Evolutionary conservation across 768 basidiomycete genomes (phyloP).

Genomic region (Erythrobasidium yunnanense): DNA sequence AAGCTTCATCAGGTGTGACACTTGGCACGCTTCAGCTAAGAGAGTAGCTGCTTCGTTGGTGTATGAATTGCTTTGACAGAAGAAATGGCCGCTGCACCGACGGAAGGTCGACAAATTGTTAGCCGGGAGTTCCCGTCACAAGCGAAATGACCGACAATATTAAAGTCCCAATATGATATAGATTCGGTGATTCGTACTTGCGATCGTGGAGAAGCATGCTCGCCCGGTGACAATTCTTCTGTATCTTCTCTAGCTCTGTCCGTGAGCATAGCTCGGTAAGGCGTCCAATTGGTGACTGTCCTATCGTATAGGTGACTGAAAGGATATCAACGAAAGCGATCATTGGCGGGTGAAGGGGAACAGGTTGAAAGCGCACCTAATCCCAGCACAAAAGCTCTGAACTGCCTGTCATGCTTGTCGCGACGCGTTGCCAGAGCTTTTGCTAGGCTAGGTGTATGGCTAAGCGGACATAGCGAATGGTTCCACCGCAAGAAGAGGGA

Average conservation of each 20-base stretch:
- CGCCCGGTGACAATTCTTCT: slow-evolving; percentile 9
- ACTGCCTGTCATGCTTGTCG: slow-evolving; percentile 12
- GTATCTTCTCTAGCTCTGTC: slow-evolving; percentile 6
- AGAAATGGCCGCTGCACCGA: slow-evolving; percentile 3
- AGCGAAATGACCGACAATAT: not conserved
- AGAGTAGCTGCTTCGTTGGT: not conserved
- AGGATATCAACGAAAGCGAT: not conserved
- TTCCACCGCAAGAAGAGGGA: slow-evolving; percentile 9
- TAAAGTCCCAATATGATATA: not conserved
- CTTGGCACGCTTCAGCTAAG: slow-evolving; percentile 12
- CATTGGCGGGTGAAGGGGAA: not conserved
- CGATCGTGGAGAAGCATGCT: slow-evolving; percentile 14
- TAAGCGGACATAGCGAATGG: slow-evolving; percentile 9
- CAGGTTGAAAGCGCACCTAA: not conserved
- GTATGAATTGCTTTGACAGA: not conserved
- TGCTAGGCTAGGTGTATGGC: slow-evolving; percentile 4
- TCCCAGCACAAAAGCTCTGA: not conserved
- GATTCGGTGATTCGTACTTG: not conserved
- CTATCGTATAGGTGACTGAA: slow-evolving; percentile 20
- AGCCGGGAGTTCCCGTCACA: not conserved
- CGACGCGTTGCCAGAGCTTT: slow-evolving; percentile 14
- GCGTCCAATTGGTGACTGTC: slow-evolving; percentile 8
- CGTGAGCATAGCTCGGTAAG: not conserved
- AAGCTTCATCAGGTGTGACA: slow-evolving; percentile 6
- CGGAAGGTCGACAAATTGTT: not conserved